Evolutionary conservation across 78 protist genomes (phyloP), one percentile per base, ranked within the genome.

Genomic region (Salpingoeca rosetta): DNA sequence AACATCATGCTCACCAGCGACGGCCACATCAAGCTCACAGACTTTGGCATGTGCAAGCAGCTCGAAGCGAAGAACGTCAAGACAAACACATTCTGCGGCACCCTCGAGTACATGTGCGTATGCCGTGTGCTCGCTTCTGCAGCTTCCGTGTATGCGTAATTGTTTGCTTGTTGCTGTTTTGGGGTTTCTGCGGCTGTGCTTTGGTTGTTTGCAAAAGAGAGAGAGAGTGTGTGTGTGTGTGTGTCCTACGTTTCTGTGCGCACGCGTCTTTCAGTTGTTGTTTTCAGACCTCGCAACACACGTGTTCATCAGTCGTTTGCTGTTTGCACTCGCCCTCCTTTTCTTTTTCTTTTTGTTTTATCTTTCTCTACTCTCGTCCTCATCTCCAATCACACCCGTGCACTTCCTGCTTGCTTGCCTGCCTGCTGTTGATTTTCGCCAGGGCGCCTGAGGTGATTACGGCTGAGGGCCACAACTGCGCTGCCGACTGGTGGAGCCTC

Each of bases 401-500:
- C 22, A 22, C 81, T 41, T 22, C 11, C 41, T 78, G 11, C 22
- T 41, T 78, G 11, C 22, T 78, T 24, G 22, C 81, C 35, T 78
- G 11, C 22, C 22, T 39, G 37, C 22, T 78, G 35, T 41, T 41
- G n/a, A n/a, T 40, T 3, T 43, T 82, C 26, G 3, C 25, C n/a
- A 83, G 76, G 77, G 89, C 84, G 36, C 84, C 89, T 24, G 85
- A 86, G 86, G 89, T 94, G 1, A 85, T 94, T 7, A 92, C 84
- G 17, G 88, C 94, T 11, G 86, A 89, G 25, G 94, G 95, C 10
- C 88, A 95, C 84, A 91, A 90, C 42, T 82, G 84, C 40, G 81
- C 90, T 0, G 97, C 94, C 38, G 98, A 97, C 82, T 96, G 97
- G 98, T 97, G 99, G 99, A 40, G 89, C 43, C 86, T 95, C 26